These are phyloP conservation scores for Tieghemostelium lacteum DNA, from an alignment of 78 protist genomes.

Conservation along the genomic window DNA sequence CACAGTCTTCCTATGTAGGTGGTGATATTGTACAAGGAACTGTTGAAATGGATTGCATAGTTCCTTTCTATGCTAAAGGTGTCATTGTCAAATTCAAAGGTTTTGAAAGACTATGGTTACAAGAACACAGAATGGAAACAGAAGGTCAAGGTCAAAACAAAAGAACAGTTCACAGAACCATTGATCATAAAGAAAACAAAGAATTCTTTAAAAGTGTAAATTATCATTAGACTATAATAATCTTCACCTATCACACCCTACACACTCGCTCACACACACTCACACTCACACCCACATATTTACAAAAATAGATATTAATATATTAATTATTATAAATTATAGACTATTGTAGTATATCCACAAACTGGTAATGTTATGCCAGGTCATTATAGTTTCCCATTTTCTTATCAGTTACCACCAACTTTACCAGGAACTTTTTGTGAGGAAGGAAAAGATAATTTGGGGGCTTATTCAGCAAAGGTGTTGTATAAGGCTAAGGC, in stretches of 20 bases:
- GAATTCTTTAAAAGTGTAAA: conserved; percentile 54
- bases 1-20: conserved; percentile 64
- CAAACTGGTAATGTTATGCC: conserved; percentile 37
- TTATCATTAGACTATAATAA: neutral
- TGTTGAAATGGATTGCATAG: conserved; percentile 53
- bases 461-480: conserved; percentile 42
- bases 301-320: neutral
- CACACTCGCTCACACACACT: too few relatives aligned
- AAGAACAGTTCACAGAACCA: conserved; percentile 39
- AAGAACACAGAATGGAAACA: conserved; percentile 65
- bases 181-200: conserved; percentile 66
- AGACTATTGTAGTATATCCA: conserved; percentile 31
- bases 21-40: conserved; percentile 64
- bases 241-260: too few relatives aligned
- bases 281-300: too few relatives aligned
- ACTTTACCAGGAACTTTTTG: conserved; percentile 79
- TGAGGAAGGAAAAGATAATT: conserved; percentile 51
- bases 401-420: conserved; percentile 72
- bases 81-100: conserved; percentile 62
- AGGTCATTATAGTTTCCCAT: conserved; percentile 74
- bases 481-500: conserved; percentile 74
- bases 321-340: neutral
- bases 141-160: conserved; percentile 51
- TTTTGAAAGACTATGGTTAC: conserved; percentile 61
- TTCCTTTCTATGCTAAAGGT: conserved; percentile 79